Conservation (phyloP, 805 yeast genomes). For the Hemisphaericaspora nanyangensis region DNA sequence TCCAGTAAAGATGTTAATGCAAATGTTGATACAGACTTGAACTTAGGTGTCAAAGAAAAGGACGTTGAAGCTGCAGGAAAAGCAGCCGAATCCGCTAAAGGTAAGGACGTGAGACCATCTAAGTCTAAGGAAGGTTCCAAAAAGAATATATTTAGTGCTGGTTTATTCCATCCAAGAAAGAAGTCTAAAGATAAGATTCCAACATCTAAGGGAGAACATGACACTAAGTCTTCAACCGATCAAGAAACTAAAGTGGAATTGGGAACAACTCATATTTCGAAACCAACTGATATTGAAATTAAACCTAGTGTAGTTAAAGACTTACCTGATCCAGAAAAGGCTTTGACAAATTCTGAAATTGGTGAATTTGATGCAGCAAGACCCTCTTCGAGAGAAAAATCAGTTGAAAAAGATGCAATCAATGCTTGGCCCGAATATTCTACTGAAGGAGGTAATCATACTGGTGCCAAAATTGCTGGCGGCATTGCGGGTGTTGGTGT, state of each 20-base stretch:
- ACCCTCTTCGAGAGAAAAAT: neutral
- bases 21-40: too few relatives aligned
- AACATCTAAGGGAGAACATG: neutral
- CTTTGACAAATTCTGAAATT: neutral
- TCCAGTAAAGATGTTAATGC: neutral
- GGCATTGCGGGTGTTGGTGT: slow-evolving; percentile 7
- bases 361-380: neutral
- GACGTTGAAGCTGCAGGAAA: neutral
- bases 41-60: neutral
- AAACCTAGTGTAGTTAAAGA: neutral
- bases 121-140: neutral
- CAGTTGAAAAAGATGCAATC: neutral
- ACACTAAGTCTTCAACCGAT: neutral
- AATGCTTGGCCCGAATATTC: neutral
- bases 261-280: neutral
- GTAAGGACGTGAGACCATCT: neutral
- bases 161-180: neutral
- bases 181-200: neutral
- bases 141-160: neutral
- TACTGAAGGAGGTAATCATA: neutral
- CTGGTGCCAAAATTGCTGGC: neutral
- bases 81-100: neutral
- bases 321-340: neutral
- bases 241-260: neutral
- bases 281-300: neutral